Conservation (phyloP, 1,139 yeast genomes). For the Candida tunisiensis region DNA sequence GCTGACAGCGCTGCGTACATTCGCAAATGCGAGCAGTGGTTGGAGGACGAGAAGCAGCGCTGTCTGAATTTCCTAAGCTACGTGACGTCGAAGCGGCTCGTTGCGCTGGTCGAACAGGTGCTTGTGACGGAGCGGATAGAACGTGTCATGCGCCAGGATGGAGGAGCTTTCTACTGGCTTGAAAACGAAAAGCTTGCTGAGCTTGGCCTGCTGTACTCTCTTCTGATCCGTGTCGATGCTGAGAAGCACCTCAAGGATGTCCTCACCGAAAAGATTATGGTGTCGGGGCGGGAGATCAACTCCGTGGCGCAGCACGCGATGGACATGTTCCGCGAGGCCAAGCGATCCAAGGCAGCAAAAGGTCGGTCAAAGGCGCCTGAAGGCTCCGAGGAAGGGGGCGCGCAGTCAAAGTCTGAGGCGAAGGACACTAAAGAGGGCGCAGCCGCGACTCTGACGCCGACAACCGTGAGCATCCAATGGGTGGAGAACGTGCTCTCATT, state of each 20-base stretch:
- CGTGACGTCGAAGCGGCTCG: conserved; percentile 3
- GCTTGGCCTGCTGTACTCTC: conserved; percentile 30
- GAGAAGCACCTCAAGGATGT: not conserved
- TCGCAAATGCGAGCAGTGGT: conserved; percentile 35
- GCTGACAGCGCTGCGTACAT: conserved; percentile 37
- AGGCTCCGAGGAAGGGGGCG: too few species aligned
- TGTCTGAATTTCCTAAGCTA: conserved; percentile 16
- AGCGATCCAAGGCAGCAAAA: too few species aligned
- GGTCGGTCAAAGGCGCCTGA: too few species aligned
- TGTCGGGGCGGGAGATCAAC: too few species aligned
- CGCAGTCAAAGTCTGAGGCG: too few species aligned
- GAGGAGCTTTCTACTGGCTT: conserved; percentile 43
- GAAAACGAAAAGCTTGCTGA: conserved; percentile 23
- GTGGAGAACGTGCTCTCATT: conserved; percentile 39
- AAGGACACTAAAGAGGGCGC: not conserved
- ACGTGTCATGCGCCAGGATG: conserved; percentile 28
- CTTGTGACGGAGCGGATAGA: conserved; percentile 46
- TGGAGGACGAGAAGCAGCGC: conserved; percentile 39
- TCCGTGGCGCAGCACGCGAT: too few species aligned
- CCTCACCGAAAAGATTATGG: too few species aligned
- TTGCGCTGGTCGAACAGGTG: conserved; percentile 36
- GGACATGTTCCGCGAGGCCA: too few species aligned
- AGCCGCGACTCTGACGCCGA: conserved; percentile 2
- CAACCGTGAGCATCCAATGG: conserved; percentile 51
- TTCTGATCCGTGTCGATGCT: conserved; percentile 18